Evolutionary conservation across 202 grass and related monocot genomes (phyloP).

Genomic region (Hordeum pubiflorum): DNA sequence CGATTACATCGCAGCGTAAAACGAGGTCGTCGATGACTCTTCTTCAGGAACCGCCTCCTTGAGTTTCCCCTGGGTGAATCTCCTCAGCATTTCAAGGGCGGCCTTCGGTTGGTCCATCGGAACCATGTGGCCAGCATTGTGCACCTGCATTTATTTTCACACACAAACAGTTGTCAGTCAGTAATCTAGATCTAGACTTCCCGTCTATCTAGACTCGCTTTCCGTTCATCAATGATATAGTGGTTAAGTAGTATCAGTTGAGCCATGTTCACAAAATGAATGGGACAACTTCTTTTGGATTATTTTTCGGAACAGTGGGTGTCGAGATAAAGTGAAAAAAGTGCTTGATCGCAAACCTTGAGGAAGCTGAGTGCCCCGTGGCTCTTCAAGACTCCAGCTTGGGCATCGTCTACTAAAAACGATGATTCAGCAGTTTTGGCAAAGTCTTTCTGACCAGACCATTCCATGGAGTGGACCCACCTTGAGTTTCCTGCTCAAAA

Average conservation of each 20-base stretch:
- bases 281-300: background rate
- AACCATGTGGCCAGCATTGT: constrained; percentile 87
- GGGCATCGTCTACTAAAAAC: constrained; percentile 40
- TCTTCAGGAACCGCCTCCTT: constrained; percentile 1
- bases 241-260: too few relatives aligned
- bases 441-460: constrained; percentile 79
- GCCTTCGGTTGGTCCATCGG: constrained; percentile 87
- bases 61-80: constrained; percentile 61
- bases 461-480: constrained; percentile 93
- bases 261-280: too few relatives aligned
- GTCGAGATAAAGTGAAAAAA: background rate
- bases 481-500: constrained; percentile 65
- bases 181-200: background rate
- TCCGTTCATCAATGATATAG: too few relatives aligned
- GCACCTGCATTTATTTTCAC: constrained; percentile 38
- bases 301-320: background rate
- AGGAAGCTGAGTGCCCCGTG: constrained; percentile 72
- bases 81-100: constrained; percentile 76
- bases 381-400: constrained; percentile 70
- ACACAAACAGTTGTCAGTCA: background rate
- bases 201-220: background rate
- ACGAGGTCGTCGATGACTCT: background rate
- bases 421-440: constrained; percentile 40
- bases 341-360: constrained; percentile 38
- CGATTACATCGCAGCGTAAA: constrained; percentile 37